Percentiles rank a stretch among this genome's conserved stretches.
Conservation (phyloP, 2,329 filamentous ascomycete genomes). For the Malbranchea cinnamomea region DNA sequence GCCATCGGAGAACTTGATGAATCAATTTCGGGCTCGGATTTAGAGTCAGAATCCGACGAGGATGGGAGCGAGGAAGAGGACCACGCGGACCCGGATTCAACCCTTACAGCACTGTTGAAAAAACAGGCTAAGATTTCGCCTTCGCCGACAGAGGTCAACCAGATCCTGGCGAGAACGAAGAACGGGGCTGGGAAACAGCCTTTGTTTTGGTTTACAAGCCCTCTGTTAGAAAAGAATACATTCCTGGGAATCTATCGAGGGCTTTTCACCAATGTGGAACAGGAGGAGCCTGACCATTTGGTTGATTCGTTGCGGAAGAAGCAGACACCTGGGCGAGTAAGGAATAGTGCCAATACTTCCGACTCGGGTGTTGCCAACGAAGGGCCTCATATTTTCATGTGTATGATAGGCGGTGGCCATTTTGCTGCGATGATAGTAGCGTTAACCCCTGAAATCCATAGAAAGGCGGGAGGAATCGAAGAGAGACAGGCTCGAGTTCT, state of each 20-base stretch:
- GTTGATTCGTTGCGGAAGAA: conserved; percentile 58
- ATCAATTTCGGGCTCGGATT: conserved; percentile 68
- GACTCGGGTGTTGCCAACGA: conserved; percentile 31
- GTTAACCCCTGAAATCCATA: conserved; percentile 63
- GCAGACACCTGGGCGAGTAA: conserved; percentile 50
- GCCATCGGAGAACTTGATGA: conserved; percentile 77
- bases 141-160: conserved; percentile 31
- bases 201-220: conserved; percentile 71
- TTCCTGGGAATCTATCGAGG: conserved; percentile 78
- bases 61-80: conserved; percentile 25
- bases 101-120: conserved; percentile 62
- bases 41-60: conserved; percentile 52
- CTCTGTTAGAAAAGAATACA: conserved; percentile 57
- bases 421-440: conserved; percentile 95
- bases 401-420: conserved; percentile 96
- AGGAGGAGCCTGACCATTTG: conserved; percentile 47
- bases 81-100: conserved; percentile 32
- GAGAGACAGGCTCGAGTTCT: conserved; percentile 77
- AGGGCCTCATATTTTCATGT: conserved; percentile 73
- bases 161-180: conserved; percentile 32
- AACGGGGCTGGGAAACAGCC: conserved; percentile 52
- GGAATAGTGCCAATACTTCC: conserved; percentile 19
- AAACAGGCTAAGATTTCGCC: conserved; percentile 63
- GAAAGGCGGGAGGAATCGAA: conserved; percentile 52
- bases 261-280: conserved; percentile 59